Base-by-base conservation (phyloP, 1,284 basidiomycete genomes). In the Austroboletus olivaceoglutinosus region DNA sequence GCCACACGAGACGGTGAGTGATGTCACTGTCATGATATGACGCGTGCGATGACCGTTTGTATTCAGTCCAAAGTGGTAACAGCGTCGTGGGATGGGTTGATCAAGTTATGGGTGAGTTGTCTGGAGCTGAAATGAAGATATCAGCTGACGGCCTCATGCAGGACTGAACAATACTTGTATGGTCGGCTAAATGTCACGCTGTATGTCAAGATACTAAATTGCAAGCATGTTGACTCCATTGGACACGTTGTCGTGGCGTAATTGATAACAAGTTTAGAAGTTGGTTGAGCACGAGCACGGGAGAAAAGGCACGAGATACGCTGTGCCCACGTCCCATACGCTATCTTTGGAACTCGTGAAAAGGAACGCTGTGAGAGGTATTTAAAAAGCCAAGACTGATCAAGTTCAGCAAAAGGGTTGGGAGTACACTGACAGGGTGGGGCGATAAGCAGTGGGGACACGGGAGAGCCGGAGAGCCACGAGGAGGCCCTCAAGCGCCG, bases 11-110 rank as follows among this genome's bases (percentile, higher is more conserved):
- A 87, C 91, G 51, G 94, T 95, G 67, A 73, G 92, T 82, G 51
- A 42, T 18, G 38, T 42, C 36, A 53, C 46, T 50, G 21, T 54
- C 33, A 23, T 19, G 16, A 25, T 43, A 51, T 48, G n/a, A 23
- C 13, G 18, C 30, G 50, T 42, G 34, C 42, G 52, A 56, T 58
- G 52, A 62, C 48, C 34, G 46, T 47, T 29, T 16, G 23, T 46
- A 48, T 60, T 13, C 62, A 95, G 90, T 93, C 90, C 33, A 98
- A 98, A 74, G 84, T 98, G 4, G 82, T 98, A 47, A 98, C 95
- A 1, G 96, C 91, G 13, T 93, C 91, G 50, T 98, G 95, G 95
- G 95, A 98, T 69, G 95, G 95, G 10, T 74, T 95, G 60, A 97
- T 98, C 71, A 97, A 98, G 74, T 77, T 98, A 70, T 98, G 95